These are phyloP conservation scores for Hypoxylon intermedium DNA, from an alignment of 495 filamentous ascomycete genomes.

Conservation along the genomic window DNA sequence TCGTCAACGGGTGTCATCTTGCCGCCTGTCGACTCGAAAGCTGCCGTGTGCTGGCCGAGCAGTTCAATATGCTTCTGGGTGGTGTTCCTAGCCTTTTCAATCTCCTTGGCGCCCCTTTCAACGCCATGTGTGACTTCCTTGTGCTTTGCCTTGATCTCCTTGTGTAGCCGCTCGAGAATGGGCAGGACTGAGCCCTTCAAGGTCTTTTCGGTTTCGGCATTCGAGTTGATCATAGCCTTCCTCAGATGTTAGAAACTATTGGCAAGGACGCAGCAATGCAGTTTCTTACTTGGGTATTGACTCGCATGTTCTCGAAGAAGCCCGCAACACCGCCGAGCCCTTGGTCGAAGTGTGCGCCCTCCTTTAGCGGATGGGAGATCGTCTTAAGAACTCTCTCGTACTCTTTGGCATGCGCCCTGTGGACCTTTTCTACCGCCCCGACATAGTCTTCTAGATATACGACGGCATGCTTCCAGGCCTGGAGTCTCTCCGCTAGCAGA, in stretches of 20 bases:
- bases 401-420: conserved; percentile 87
- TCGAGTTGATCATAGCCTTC: conserved; percentile 81
- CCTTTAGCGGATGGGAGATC: conserved; percentile 81
- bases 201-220: conserved; percentile 85
- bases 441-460: conserved; percentile 92
- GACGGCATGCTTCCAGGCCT: conserved; percentile 94
- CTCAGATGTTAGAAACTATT: conserved; percentile 14
- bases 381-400: conserved; percentile 95
- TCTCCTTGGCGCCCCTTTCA: conserved; percentile 84
- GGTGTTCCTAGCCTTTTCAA: conserved; percentile 82
- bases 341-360: conserved; percentile 92
- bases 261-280: background rate
- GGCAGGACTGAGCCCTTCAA: conserved; percentile 84
- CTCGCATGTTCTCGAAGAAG: conserved; percentile 90
- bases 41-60: conserved; percentile 80
- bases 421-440: conserved; percentile 77
- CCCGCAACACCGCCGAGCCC: conserved; percentile 81
- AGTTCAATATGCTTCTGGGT: conserved; percentile 98
- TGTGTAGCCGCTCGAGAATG: conserved; percentile 86
- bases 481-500: conserved; percentile 81
- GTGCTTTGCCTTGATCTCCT: conserved; percentile 92
- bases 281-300: conserved; percentile 78
- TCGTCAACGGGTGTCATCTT: conserved; percentile 74
- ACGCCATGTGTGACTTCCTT: conserved; percentile 88
- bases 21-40: conserved; percentile 72